Evolutionary conservation across 495 filamentous ascomycete species (phyloP).

Genomic region (Talaromyces liani): DNA sequence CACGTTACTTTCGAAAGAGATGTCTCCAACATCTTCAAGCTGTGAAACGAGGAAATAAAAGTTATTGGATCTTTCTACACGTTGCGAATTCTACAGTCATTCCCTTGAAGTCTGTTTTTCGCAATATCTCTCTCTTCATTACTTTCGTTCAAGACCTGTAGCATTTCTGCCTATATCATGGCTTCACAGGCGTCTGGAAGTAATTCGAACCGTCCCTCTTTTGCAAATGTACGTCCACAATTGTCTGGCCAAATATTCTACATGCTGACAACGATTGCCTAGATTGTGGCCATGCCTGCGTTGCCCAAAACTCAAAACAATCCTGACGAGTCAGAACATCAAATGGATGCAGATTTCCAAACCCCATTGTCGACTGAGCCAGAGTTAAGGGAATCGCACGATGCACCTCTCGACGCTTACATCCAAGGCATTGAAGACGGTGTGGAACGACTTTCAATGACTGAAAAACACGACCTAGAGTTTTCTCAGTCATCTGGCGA

Average conservation of each 20-base stretch:
- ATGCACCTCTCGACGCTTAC: constrained; percentile 16
- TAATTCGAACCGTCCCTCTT: constrained; percentile 32
- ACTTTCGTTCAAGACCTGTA: background rate
- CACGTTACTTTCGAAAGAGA: constrained; percentile 43
- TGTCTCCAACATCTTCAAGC: constrained; percentile 43
- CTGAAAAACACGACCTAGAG: constrained; percentile 21
- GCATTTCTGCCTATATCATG: constrained; percentile 20
- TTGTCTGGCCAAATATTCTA: background rate
- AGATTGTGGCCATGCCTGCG: constrained; percentile 41
- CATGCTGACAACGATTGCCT: background rate
- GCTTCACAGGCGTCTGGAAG: constrained; percentile 24
- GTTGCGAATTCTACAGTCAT: constrained; percentile 19
- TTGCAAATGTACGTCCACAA: constrained; percentile 33
- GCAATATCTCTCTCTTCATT: background rate
- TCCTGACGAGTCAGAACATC: constrained; percentile 19
- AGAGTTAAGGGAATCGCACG: constrained; percentile 13
- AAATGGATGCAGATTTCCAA: constrained; percentile 14
- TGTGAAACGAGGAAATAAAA: constrained; percentile 40
- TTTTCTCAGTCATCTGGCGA: constrained; percentile 21
- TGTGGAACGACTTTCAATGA: constrained; percentile 28
- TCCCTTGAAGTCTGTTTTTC: constrained; percentile 2
- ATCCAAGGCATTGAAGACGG: constrained; percentile 25
- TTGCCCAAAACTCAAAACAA: constrained; percentile 19
- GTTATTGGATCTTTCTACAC: constrained; percentile 29
- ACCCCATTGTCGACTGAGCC: constrained; percentile 14